Conservation (phyloP, 371 early-diverging fungal species). For the Coemansia sp. region DNA sequence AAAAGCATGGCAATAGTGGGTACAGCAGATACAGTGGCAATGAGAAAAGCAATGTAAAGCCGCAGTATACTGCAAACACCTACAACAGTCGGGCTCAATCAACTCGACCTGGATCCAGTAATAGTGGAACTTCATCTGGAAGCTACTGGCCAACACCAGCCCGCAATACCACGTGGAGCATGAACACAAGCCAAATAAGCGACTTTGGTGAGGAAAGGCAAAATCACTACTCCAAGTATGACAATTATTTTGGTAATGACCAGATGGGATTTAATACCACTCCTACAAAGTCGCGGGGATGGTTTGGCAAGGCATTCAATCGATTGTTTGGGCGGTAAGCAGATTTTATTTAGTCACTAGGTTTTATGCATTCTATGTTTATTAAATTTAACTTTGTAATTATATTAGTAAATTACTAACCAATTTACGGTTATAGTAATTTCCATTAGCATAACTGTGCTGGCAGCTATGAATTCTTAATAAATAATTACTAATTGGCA, state of each 20-base stretch:
- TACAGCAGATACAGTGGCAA: not conserved
- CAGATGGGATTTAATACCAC: not conserved
- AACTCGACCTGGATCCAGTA: not conserved
- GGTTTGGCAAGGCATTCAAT: constrained; percentile 5
- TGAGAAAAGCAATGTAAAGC: not conserved
- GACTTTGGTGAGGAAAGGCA: constrained; percentile 4
- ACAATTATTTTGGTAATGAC: constrained; percentile 2
- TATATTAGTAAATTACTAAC: no score
- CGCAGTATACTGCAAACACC: not conserved
- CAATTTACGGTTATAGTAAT: no score
- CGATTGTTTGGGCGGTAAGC: not conserved
- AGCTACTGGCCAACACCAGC: constrained; percentile 13
- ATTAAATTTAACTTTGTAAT: no score
- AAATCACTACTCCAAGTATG: constrained; percentile 6
- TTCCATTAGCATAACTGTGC: no score
- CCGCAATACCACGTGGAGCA: constrained; percentile 9
- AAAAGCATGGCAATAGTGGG: not conserved
- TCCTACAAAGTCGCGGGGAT: not conserved
- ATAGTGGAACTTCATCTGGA: not conserved
- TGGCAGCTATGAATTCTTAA: no score
- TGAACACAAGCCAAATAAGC: constrained; percentile 7
- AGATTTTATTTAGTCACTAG: not conserved
- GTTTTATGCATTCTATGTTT: no score
- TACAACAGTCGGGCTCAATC: not conserved
- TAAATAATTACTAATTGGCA: no score